A percentile compares a stretch with the other conserved stretches of the same genome.
Conservation (phyloP, 768 basidiomycete species). For the Punctularia strigosozonata region DNA sequence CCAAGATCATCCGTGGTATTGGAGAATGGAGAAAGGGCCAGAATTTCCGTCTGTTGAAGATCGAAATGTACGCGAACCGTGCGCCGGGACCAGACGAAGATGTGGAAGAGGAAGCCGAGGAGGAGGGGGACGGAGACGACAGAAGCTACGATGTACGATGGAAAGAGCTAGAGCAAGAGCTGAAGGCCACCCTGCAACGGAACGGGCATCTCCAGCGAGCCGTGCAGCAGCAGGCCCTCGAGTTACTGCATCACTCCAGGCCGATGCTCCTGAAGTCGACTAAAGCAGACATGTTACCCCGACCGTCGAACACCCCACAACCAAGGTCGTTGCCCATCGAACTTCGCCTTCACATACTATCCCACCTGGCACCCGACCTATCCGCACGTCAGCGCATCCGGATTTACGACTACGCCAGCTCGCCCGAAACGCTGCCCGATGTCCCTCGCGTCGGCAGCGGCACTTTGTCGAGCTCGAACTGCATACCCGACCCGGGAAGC, state of each 20-base stretch:
- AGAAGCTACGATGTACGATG: conserved; percentile 15
- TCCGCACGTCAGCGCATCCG: conserved; percentile 42
- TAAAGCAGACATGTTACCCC: conserved; percentile 4
- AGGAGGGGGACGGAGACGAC: conserved; percentile 17
- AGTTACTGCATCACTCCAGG: conserved; percentile 38
- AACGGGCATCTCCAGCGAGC: conserved; percentile 29
- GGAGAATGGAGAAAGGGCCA: no score
- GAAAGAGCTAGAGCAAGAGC: conserved; percentile 22
- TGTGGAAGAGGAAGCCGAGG: conserved; percentile 12
- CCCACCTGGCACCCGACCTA: conserved; percentile 44
- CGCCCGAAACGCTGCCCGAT: conserved; percentile 31
- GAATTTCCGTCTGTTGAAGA: conserved; percentile 35
- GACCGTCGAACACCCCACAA: not conserved
- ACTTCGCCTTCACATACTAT: conserved; percentile 43
- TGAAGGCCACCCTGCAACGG: conserved; percentile 25
- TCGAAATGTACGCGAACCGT: conserved; percentile 40
- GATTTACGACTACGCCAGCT: conserved; percentile 39
- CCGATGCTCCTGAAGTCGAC: conserved; percentile 27
- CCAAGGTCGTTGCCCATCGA: conserved; percentile 36
- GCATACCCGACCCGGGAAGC: conserved; percentile 24
- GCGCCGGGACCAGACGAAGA: conserved; percentile 14
- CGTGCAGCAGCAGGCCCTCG: conserved; percentile 34
- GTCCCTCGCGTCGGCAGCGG: not conserved
- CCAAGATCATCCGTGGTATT: conserved; percentile 33
- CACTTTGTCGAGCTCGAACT: conserved; percentile 4